Percentiles rank a stretch among this genome's conserved stretches.
These are phyloP conservation scores for Phytopythium aichiense DNA, from an alignment of 352 stramenopile species.

Conservation along the genomic window DNA sequence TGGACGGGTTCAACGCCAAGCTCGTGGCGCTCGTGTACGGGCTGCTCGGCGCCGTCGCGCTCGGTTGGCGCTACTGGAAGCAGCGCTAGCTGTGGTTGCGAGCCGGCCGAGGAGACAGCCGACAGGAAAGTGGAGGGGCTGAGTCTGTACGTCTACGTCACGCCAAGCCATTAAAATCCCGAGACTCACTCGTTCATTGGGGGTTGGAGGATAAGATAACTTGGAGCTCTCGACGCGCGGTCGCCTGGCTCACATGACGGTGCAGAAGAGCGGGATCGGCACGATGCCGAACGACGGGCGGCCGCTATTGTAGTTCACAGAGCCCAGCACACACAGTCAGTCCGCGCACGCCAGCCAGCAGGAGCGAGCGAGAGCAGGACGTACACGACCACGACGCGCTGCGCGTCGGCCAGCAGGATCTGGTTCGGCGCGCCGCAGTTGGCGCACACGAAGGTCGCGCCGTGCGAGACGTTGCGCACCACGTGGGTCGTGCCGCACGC, in stretches of 20 bases:
- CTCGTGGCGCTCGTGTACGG: constrained; percentile 64
- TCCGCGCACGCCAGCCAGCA: too few species aligned
- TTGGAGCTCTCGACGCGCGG: background rate
- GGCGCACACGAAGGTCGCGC: constrained; percentile 55
- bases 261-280: constrained; percentile 65
- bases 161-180: too few species aligned
- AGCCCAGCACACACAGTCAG: background rate
- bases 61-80: constrained; percentile 45
- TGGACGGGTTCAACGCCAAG: constrained; percentile 55
- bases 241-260: constrained; percentile 34
- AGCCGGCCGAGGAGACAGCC: background rate
- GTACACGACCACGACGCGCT: constrained; percentile 46
- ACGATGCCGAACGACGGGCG: constrained; percentile 35
- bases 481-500: constrained; percentile 54
- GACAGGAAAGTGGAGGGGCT: background rate
- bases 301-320: constrained; percentile 11
- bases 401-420: constrained; percentile 42
- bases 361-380: constrained; percentile 7
- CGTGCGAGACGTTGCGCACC: constrained; percentile 53
- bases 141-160: too few species aligned
- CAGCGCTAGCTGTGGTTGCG: background rate
- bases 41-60: constrained; percentile 25
- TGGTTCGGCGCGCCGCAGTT: constrained; percentile 55
- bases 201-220: background rate
- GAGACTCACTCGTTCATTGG: too few species aligned